phyloP scores from a whole-genome alignment of 2,329 filamentous ascomycete genomes.

The Colletotrichum horii region DNA sequence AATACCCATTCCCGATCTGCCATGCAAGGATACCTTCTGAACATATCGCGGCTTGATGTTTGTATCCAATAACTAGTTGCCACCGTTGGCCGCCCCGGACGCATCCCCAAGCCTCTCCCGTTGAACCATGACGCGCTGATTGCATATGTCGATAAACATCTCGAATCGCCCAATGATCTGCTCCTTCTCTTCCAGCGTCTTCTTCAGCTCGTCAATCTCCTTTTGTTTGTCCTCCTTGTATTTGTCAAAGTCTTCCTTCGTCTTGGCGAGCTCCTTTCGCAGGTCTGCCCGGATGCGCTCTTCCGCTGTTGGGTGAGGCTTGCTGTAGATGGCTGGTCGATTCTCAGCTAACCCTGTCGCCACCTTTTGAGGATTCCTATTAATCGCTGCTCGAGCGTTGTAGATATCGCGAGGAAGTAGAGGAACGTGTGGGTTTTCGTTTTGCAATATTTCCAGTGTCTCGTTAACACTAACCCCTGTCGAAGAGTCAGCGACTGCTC shows the following conservation, averaged over 20 bases:
- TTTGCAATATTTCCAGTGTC: constrained; percentile 70
- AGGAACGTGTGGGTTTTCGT: constrained; percentile 67
- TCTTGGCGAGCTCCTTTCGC: constrained; percentile 63
- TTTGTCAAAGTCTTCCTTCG: constrained; percentile 60
- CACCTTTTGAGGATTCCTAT: constrained; percentile 68
- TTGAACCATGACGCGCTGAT: constrained; percentile 69
- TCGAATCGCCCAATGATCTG: constrained; percentile 68
- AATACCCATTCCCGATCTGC: constrained; percentile 13
- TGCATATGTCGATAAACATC: constrained; percentile 74
- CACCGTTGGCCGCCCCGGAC: background rate
- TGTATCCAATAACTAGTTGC: background rate
- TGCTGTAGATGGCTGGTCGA: constrained; percentile 69
- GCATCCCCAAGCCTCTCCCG: constrained; percentile 51
- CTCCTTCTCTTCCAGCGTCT: constrained; percentile 67
- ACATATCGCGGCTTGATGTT: background rate
- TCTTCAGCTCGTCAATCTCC: constrained; percentile 62
- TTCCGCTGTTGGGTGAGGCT: constrained; percentile 66
- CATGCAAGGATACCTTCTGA: constrained; percentile 19
- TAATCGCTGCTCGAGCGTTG: constrained; percentile 71
- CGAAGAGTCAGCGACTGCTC: constrained; percentile 34
- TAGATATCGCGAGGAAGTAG: constrained; percentile 70
- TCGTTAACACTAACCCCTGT: constrained; percentile 68
- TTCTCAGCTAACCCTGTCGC: constrained; percentile 65
- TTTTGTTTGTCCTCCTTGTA: constrained; percentile 61
- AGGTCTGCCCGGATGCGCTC: constrained; percentile 69